These are phyloP conservation scores for Fusarium camptoceras DNA, from an alignment of 2,329 filamentous ascomycete genomes.

Conservation along the genomic window DNA sequence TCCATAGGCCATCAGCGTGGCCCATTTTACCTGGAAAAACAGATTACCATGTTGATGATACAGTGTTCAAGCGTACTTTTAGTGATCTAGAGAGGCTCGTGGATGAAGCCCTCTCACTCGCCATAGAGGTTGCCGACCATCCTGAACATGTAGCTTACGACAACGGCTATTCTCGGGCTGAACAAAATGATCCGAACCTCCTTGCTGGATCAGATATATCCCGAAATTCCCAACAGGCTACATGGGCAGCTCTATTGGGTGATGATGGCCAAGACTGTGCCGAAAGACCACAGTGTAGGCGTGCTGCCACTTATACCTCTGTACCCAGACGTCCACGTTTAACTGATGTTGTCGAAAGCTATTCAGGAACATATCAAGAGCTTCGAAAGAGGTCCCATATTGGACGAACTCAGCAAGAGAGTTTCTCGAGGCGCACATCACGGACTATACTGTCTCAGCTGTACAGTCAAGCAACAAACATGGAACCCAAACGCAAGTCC, in stretches of 20 bases:
- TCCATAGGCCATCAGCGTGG: slow-evolving; percentile 31
- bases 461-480: slow-evolving; percentile 24
- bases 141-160: slow-evolving; percentile 40
- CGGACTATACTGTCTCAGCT: slow-evolving; percentile 19
- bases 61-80: slow-evolving; percentile 53
- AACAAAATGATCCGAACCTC: slow-evolving; percentile 13
- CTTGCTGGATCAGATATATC: slow-evolving; percentile 12
- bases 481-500: not conserved
- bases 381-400: slow-evolving; percentile 11
- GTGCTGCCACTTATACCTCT: slow-evolving; percentile 46
- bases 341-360: slow-evolving; percentile 45
- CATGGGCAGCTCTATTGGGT: slow-evolving; percentile 10
- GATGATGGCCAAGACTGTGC: slow-evolving; percentile 2
- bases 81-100: slow-evolving; percentile 60
- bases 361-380: slow-evolving; percentile 36
- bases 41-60: slow-evolving; percentile 43
- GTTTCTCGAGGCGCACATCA: not conserved
- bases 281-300: slow-evolving; percentile 34
- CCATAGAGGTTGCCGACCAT: slow-evolving; percentile 54
- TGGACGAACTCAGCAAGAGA: not conserved
- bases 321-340: slow-evolving; percentile 42
- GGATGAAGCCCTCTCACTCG: slow-evolving; percentile 59
- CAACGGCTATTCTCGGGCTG: slow-evolving; percentile 14
- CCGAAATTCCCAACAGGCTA: slow-evolving; percentile 17
- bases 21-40: slow-evolving; percentile 37